Conservation (phyloP, 257 asterid species). For the Plectranthus barbatus region DNA sequence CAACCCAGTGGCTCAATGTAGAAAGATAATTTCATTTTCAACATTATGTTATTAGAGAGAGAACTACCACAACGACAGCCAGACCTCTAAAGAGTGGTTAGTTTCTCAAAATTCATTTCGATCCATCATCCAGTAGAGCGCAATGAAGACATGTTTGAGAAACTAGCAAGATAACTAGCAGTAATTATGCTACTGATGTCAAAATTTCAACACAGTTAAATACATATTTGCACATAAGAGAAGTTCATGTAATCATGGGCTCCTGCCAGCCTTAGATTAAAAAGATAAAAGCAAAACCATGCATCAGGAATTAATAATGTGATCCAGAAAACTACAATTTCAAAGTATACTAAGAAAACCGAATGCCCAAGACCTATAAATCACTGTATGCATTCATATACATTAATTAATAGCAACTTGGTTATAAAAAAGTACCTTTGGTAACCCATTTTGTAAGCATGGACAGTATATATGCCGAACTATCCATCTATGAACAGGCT, state of each 20-base stretch:
- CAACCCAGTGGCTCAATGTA: neutral
- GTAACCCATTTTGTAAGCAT: slow-evolving; percentile 78
- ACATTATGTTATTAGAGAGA: neutral
- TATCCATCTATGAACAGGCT: slow-evolving; percentile 99
- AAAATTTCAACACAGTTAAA: too few species aligned
- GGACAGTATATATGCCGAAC: slow-evolving; percentile 94
- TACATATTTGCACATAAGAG: too few species aligned
- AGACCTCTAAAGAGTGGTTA: too few species aligned
- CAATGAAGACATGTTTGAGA: too few species aligned
- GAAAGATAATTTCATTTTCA: neutral
- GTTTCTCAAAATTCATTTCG: too few species aligned
- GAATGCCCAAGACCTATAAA: neutral
- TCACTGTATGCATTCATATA: neutral
- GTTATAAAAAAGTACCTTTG: slow-evolving; percentile 53
- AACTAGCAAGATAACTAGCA: too few species aligned
- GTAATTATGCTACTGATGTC: too few species aligned
- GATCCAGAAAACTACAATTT: neutral
- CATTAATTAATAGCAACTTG: neutral
- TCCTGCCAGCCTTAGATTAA: neutral
- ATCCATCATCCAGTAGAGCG: too few species aligned
- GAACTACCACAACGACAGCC: too few species aligned
- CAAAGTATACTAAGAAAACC: neutral
- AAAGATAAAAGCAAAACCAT: neutral
- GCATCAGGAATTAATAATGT: neutral
- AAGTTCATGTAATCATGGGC: too few species aligned